These are phyloP conservation scores for Tarenaya hassleriana DNA, from an alignment of 345 rosid genomes.

Conservation along the genomic window DNA sequence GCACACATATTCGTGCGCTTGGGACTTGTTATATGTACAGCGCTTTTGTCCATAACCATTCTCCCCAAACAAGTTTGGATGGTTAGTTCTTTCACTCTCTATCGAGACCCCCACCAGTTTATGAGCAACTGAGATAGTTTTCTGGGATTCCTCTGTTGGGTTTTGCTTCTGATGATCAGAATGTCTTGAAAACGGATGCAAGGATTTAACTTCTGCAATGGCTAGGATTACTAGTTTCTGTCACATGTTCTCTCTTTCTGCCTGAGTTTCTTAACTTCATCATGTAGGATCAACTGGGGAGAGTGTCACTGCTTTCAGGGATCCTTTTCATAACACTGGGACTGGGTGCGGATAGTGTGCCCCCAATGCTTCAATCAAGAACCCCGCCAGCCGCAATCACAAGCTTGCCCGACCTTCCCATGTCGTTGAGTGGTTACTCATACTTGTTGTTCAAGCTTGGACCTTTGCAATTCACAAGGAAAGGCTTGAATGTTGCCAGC, in stretches of 20 bases:
- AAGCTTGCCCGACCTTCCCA: conserved; percentile 68
- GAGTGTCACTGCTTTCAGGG: conserved; percentile 81
- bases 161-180: background rate
- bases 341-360: conserved; percentile 80
- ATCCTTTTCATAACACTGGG: conserved; percentile 76
- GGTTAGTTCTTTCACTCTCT: conserved; percentile 36
- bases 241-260: conserved; percentile 4
- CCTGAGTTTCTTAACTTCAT: conserved; percentile 13
- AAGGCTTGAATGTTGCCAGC: conserved; percentile 92
- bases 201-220: background rate
- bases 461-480: conserved; percentile 79
- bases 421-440: conserved; percentile 64
- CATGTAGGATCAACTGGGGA: conserved; percentile 82
- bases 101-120: background rate
- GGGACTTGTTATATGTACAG: conserved; percentile 57
- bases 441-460: conserved; percentile 79
- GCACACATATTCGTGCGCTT: conserved; percentile 67
- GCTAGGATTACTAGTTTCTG: background rate
- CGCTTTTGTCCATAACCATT: conserved; percentile 59
- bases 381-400: conserved; percentile 66
- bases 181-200: conserved; percentile 8
- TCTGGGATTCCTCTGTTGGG: background rate
- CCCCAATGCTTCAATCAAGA: conserved; percentile 73
- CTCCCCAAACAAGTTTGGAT: conserved; percentile 72
- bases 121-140: background rate